Base-by-base conservation (phyloP, 108 stramenopile species). In the Cylindrotheca fusiformis region DNA sequence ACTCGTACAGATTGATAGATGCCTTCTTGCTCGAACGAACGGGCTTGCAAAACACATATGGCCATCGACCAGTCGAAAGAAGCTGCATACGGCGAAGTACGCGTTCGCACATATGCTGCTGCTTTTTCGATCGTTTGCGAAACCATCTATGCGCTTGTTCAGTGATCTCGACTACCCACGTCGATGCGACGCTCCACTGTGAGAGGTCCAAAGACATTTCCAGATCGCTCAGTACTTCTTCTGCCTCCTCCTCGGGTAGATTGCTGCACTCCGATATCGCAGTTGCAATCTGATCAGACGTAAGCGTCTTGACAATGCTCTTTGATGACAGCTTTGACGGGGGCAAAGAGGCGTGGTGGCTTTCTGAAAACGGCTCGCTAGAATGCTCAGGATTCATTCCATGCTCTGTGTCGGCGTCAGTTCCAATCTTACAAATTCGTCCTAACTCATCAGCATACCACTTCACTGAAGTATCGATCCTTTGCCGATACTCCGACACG, bases 141-240 rank as follows among this genome's bases (percentile, higher is more conserved):
- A 78, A 74, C 63, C 68, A 78, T 45, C 74, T 78, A 33, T 73
- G 77, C 2, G 71, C 77, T 31, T 72, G 51, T 31, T 76, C 75
- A n/a, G 72, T 78, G 12, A 73, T 63, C 22, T 78, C 77, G 21
- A 78, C 55, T 17, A 41, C 68, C 77, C 77, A 78, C 0, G 4
- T 48, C 0, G 72, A 74, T 19, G 26, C 32, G 31, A 22, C 55
- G 33, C 65, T 63, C 68, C 77, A 78, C 10, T 66, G 26, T 2
- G 61, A 41, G 2, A 79, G 48, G 44, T 75, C 78, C 6, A 75
- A 45, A 17, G 68, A 46, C 17, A 49, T 65, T 46, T 79, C 78
- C 10, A 74, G 58, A 17, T 65, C 41, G 19, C 54, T 52, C 5
- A 78, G 55, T 18, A 44, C 46, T 19, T 74, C 72, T 69, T 20